Percentiles rank a stretch among this genome's conserved stretches.
These are phyloP conservation scores for Xylaria sp. DNA, from an alignment of 2,329 filamentous ascomycete species.

Conservation along the genomic window DNA sequence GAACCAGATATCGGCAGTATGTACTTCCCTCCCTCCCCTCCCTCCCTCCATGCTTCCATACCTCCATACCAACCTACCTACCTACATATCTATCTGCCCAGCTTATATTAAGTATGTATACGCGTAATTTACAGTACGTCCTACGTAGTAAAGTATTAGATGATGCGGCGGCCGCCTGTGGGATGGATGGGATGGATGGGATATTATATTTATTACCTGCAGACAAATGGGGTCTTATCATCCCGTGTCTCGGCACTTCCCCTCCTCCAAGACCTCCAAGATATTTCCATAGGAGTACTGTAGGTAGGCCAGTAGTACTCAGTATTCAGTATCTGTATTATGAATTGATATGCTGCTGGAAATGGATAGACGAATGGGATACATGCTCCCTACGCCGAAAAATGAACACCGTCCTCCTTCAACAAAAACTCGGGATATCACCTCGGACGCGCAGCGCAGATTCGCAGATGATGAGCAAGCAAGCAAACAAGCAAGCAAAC, in stretches of 20 bases:
- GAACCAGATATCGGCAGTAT: slow-evolving; percentile 18
- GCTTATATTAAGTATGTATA: slow-evolving; percentile 5
- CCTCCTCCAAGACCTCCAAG: neutral
- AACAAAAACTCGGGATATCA: slow-evolving; percentile 3
- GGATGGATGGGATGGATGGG: neutral
- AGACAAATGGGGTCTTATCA: slow-evolving; percentile 17
- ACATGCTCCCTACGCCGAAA: neutral
- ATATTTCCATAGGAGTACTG: neutral
- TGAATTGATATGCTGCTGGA: too few relatives aligned
- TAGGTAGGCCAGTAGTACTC: too few relatives aligned
- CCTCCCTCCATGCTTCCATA: too few relatives aligned
- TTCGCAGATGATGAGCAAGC: slow-evolving; percentile 8
- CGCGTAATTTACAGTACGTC: neutral
- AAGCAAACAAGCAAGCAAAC: too few relatives aligned
- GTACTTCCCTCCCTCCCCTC: too few relatives aligned
- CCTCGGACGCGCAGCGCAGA: slow-evolving; percentile 7
- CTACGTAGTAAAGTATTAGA: neutral
- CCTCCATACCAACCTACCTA: too few relatives aligned
- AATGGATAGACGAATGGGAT: neutral
- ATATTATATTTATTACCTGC: slow-evolving; percentile 8
- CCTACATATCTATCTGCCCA: neutral
- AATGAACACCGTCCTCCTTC: neutral
- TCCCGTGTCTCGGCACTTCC: slow-evolving; percentile 19
- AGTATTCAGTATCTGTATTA: too few relatives aligned
- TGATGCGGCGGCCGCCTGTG: too few relatives aligned